These are phyloP conservation scores for Dactylellina haptotyla DNA, from an alignment of 2,329 filamentous ascomycete species.

Conservation along the genomic window DNA sequence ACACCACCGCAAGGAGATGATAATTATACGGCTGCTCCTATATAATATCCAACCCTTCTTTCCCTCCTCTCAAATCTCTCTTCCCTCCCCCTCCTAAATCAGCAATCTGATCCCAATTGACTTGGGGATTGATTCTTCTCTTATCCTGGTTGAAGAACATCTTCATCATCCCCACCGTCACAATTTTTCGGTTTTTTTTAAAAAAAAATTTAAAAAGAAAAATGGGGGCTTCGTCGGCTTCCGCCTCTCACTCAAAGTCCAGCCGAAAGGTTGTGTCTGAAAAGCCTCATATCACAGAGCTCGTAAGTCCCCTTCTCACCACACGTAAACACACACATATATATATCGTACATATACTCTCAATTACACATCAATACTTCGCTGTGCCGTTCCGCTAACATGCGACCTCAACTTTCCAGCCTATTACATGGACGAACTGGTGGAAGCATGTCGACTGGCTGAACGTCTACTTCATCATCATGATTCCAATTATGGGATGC, in stretches of 20 bases:
- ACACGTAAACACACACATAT: background rate
- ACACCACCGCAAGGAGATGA: background rate
- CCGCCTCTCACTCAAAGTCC: constrained; percentile 66
- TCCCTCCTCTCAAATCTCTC: constrained; percentile 32
- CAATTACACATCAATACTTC: no score
- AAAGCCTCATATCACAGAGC: constrained; percentile 86
- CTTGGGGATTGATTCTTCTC: constrained; percentile 59
- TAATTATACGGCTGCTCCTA: background rate
- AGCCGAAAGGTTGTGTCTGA: constrained; percentile 63
- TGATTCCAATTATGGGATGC: constrained; percentile 78
- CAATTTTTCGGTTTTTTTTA: no score
- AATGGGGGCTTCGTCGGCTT: constrained; percentile 66
- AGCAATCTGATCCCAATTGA: constrained; percentile 21
- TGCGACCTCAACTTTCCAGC: constrained; percentile 62
- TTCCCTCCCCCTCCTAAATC: constrained; percentile 41
- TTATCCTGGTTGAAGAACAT: no score
- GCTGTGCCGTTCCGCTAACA: background rate
- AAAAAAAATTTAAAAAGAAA: constrained; percentile 63
- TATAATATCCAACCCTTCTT: constrained; percentile 17
- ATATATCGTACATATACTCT: no score
- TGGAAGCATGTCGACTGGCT: constrained; percentile 95
- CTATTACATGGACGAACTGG: constrained; percentile 84
- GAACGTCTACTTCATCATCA: constrained; percentile 82
- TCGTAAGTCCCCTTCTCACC: constrained; percentile 11
- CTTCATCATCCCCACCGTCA: constrained; percentile 60